Evolutionary conservation across 169 alveolate species (phyloP).

Genomic region (Plasmodium knowlesi): DNA sequence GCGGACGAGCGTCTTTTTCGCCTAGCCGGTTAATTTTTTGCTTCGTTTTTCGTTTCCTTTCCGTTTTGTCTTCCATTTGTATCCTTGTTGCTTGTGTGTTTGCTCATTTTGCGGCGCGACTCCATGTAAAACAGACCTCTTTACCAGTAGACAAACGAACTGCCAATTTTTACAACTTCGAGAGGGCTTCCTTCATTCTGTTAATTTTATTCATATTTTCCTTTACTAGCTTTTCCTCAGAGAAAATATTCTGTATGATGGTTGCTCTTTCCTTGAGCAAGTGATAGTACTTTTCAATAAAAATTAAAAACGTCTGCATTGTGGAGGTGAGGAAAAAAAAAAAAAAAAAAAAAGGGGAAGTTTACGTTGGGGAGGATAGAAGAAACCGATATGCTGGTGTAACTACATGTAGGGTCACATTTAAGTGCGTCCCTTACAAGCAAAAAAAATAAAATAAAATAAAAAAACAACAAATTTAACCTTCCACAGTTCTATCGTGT

Average conservation of each 20-base stretch:
- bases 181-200: conserved; percentile 16
- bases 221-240: conserved; percentile 34
- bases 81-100: neutral
- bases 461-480: neutral
- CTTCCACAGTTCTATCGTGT: conserved; percentile 60
- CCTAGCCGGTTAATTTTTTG: neutral
- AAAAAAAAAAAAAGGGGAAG: neutral
- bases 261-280: conserved; percentile 65
- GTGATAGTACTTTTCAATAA: conserved; percentile 46
- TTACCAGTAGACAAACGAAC: neutral
- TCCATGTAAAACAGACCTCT: neutral
- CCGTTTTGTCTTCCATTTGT: neutral
- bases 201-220: conserved; percentile 21
- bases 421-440: neutral
- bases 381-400: neutral
- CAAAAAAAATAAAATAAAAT: neutral
- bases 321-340: neutral
- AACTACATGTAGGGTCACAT: neutral
- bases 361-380: neutral
- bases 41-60: neutral
- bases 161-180: neutral
- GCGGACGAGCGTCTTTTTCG: neutral
- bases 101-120: neutral
- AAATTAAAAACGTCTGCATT: conserved; percentile 35
- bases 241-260: conserved; percentile 49